Percentiles rank a stretch among this genome's conserved stretches.
phyloP scores from a whole-genome alignment of 177 flowering plant species.

The Vitis hybrid region DNA sequence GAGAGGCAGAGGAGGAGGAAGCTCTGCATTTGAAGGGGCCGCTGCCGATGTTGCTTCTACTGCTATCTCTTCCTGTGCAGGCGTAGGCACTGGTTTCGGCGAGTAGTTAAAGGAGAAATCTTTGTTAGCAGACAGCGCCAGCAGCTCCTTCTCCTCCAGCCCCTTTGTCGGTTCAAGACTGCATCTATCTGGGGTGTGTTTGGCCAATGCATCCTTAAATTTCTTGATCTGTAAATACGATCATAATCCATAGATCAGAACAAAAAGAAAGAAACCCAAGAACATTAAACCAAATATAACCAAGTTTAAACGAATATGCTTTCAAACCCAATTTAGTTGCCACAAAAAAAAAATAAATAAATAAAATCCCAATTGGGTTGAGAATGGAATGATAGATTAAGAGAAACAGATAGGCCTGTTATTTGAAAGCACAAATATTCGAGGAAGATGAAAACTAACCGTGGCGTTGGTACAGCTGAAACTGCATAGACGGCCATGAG shows the following conservation, averaged over 20 bases:
- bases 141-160: slow-evolving; percentile 74
- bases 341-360: neutral
- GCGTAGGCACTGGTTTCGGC: slow-evolving; percentile 32
- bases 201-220: slow-evolving; percentile 78
- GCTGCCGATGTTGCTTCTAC: slow-evolving; percentile 11
- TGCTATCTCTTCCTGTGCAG: slow-evolving; percentile 16
- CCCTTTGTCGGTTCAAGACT: slow-evolving; percentile 78
- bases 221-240: slow-evolving; percentile 61
- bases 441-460: slow-evolving; percentile 36
- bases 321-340: neutral
- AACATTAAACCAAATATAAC: neutral
- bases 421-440: no score
- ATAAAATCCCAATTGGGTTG: neutral
- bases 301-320: no score
- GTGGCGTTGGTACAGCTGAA: slow-evolving; percentile 95
- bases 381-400: no score
- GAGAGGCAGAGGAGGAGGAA: slow-evolving; percentile 10
- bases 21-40: slow-evolving; percentile 4
- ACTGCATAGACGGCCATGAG: slow-evolving; percentile 84
- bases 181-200: slow-evolving; percentile 62
- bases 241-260: slow-evolving; percentile 1
- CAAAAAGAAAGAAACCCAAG: neutral
- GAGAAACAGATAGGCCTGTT: no score
- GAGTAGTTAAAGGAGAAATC: slow-evolving; percentile 64
- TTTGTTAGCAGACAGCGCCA: slow-evolving; percentile 74